Evolutionary conservation across 257 asterid species (phyloP), one percentile per base, ranked within the genome.

Genomic region (Solanum virginianum): DNA sequence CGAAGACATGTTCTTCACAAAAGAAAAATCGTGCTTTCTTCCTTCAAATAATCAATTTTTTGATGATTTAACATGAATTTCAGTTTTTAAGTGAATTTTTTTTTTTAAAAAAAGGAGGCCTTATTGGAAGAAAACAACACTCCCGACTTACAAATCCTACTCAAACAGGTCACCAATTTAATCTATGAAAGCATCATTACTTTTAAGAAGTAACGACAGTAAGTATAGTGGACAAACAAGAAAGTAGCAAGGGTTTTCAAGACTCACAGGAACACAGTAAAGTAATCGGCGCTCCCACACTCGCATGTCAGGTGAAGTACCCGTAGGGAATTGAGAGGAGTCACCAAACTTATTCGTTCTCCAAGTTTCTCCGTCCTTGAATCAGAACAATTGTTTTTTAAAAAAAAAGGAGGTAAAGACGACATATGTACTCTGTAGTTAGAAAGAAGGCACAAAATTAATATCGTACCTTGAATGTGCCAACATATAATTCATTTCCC

Each of bases 251-350:
- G 3, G 53, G 79, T 9, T 17, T 18, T 18, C 26, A 69, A 18
- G n/a, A 89, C 98, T 94, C 91, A 96, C 99, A 29, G 94, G 92
- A 77, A 89, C 88, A 84, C 99, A 96, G 82, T 93, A 95, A 74
- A 96, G 90, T 86, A 96, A 84, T 10, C 90, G 96, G 16, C 98
- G 98, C 86, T 96, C 98, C 98, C 99, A 96, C 53, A 94, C 88
- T 15, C 90, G 87, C 88, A 83, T 91, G 74, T 91, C 94, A 49
- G 95, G 83, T 74, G 97, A 88, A 83, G 93, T 80, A 47, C 83
- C 90, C 84, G 91, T 85, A 7, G 95, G 93, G 63, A 80, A 89
- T 29, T 85, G 92, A 29, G 95, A 86, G 88, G 85, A 88, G 86
- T 96, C 99, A 11, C 97, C 90, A 80, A 90, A 96, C 87, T 96